Evolutionary conservation across 139 green algal species (phyloP).

Genomic region (Spirogloea muscicola): DNA sequence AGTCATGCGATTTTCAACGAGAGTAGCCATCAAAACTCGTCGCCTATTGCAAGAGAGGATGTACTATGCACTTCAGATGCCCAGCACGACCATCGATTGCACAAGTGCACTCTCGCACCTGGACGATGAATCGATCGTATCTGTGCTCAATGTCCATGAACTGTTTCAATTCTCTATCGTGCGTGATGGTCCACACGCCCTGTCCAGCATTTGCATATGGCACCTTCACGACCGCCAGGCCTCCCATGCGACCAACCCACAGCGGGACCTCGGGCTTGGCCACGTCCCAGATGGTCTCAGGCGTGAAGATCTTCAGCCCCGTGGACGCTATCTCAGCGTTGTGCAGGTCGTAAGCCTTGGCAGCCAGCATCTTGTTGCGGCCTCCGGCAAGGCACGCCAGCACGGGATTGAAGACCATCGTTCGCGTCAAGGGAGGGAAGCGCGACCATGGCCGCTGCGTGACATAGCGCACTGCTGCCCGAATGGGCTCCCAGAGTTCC

Average conservation of each 20-base stretch:
- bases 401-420: conserved; percentile 39
- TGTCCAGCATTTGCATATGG: conserved; percentile 44
- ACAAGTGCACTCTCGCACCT: too few species aligned
- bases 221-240: conserved; percentile 38
- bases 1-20: too few species aligned
- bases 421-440: conserved; percentile 33
- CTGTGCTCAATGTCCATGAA: conserved; percentile 44
- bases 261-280: conserved; percentile 37
- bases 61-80: too few species aligned
- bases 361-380: conserved; percentile 40
- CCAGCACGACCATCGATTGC: too few species aligned
- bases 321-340: conserved; percentile 29
- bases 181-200: conserved; percentile 42
- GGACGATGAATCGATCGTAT: conserved; percentile 44
- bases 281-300: conserved; percentile 46
- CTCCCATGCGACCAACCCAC: conserved; percentile 39
- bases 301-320: conserved; percentile 29
- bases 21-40: too few species aligned
- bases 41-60: too few species aligned
- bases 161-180: conserved; percentile 37
- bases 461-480: conserved; percentile 36
- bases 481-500: conserved; percentile 19
- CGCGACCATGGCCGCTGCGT: conserved; percentile 33
- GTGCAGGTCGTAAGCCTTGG: conserved; percentile 45
- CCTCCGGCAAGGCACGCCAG: conserved; percentile 39